phyloP scores from a whole-genome alignment of 2,329 filamentous ascomycete species.

The Neofusicoccum ribis region DNA sequence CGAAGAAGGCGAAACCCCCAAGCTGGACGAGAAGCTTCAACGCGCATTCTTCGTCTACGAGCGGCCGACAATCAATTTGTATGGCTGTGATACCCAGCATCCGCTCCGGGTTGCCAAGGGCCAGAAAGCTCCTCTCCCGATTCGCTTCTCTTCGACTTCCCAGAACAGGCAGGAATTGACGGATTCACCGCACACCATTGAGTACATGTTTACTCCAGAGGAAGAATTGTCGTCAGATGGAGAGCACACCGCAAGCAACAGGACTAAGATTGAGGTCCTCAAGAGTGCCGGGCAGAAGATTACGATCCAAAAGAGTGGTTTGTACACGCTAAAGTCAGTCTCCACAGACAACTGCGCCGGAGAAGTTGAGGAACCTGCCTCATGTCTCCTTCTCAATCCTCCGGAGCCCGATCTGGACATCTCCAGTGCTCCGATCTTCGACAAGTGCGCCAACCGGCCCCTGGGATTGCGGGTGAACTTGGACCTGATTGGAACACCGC shows the following conservation, averaged over 20 bases:
- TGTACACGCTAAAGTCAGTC: slow-evolving; percentile 82
- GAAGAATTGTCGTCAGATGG: slow-evolving; percentile 68
- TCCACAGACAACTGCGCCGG: slow-evolving; percentile 80
- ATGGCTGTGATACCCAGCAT: slow-evolving; percentile 74
- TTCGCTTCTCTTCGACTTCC: slow-evolving; percentile 63
- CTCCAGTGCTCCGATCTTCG: slow-evolving; percentile 77
- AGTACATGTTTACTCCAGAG: slow-evolving; percentile 80
- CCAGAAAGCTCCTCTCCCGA: slow-evolving; percentile 65
- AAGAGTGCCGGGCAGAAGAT: slow-evolving; percentile 65
- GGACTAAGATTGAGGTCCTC: slow-evolving; percentile 60
- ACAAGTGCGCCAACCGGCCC: slow-evolving; percentile 92
- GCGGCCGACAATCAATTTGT: slow-evolving; percentile 71
- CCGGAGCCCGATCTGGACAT: slow-evolving; percentile 79
- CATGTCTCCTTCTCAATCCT: slow-evolving; percentile 89
- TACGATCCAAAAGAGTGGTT: slow-evolving; percentile 71
- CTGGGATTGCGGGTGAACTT: slow-evolving; percentile 87
- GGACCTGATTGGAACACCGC: slow-evolving; percentile 87
- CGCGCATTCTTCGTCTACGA: slow-evolving; percentile 86
- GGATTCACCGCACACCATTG: slow-evolving; percentile 69
- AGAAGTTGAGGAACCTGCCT: slow-evolving; percentile 88
- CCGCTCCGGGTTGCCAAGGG: slow-evolving; percentile 84
- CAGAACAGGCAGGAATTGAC: slow-evolving; percentile 54
- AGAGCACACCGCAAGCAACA: slow-evolving; percentile 57
- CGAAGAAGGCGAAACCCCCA: slow-evolving; percentile 67
- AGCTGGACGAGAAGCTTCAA: slow-evolving; percentile 51